Percentiles rank a stretch among this genome's conserved stretches.
phyloP scores from a whole-genome alignment of 768 basidiomycete species.

The Russula dissimulans region DNA sequence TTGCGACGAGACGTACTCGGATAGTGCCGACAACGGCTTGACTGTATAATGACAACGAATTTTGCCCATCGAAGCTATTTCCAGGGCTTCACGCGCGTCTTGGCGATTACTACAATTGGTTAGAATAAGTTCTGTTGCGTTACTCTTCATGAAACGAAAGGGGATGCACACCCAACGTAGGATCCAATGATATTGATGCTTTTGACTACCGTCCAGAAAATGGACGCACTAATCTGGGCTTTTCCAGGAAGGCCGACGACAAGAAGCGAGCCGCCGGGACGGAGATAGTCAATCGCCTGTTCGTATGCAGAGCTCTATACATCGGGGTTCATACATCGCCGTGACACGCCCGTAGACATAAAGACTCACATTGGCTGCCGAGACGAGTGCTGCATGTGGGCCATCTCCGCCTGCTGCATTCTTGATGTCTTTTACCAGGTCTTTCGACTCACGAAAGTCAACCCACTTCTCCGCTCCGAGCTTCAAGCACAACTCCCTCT shows the following conservation, averaged over 20 bases:
- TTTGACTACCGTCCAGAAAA: constrained; percentile 67
- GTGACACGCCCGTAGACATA: constrained; percentile 20
- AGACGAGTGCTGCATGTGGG: constrained; percentile 61
- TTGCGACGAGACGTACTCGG: constrained; percentile 34
- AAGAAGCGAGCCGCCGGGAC: constrained; percentile 64
- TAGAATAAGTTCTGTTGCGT: not conserved
- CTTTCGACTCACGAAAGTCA: constrained; percentile 62
- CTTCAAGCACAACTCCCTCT: constrained; percentile 46
- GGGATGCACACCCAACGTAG: constrained; percentile 27
- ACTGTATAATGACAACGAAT: constrained; percentile 50
- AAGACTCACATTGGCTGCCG: constrained; percentile 39
- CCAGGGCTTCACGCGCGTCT: constrained; percentile 73
- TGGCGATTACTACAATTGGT: constrained; percentile 58
- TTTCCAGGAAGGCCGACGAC: constrained; percentile 62
- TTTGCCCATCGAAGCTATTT: constrained; percentile 60
- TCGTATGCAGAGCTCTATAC: constrained; percentile 28
- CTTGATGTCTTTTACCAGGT: constrained; percentile 58
- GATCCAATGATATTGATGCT: constrained; percentile 47
- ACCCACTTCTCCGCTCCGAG: constrained; percentile 73
- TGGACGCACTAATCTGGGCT: constrained; percentile 48
- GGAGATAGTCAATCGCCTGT: constrained; percentile 68
- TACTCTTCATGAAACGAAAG: no score
- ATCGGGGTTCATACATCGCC: constrained; percentile 21
- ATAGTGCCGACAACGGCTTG: constrained; percentile 42
- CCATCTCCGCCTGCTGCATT: constrained; percentile 57